Evolutionary conservation across 257 asterid genomes (phyloP).

Genomic region (Capsicum baccatum): DNA sequence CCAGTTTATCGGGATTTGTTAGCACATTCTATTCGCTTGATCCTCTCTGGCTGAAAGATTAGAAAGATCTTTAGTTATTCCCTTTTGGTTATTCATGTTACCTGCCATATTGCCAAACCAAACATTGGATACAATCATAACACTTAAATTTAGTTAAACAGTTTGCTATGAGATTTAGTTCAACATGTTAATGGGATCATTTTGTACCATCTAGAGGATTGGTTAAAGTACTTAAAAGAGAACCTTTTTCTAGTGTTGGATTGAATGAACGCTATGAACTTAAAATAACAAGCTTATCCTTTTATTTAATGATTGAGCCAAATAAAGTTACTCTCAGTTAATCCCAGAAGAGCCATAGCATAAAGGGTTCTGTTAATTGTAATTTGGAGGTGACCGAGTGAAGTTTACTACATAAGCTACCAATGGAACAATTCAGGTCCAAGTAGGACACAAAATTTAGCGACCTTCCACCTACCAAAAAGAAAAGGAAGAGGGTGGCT

Average conservation of each 20-base stretch:
- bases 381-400: background rate
- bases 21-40: background rate
- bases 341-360: background rate
- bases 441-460: background rate
- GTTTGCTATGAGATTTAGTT: background rate
- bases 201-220: background rate
- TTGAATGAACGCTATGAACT: background rate
- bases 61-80: background rate
- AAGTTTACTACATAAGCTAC: background rate
- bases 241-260: background rate
- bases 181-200: background rate
- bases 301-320: background rate
- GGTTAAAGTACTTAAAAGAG: background rate
- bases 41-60: background rate
- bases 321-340: background rate
- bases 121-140: constrained; percentile 2
- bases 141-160: background rate
- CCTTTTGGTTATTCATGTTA: constrained; percentile 3
- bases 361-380: background rate
- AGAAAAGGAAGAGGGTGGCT: background rate
- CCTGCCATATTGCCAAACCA: background rate
- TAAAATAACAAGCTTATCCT: constrained; percentile 19
- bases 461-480: background rate
- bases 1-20: background rate
- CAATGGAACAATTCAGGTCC: background rate